phyloP scores from a whole-genome alignment of 441 rosid species.

The Bruguiera hainesii region DNA sequence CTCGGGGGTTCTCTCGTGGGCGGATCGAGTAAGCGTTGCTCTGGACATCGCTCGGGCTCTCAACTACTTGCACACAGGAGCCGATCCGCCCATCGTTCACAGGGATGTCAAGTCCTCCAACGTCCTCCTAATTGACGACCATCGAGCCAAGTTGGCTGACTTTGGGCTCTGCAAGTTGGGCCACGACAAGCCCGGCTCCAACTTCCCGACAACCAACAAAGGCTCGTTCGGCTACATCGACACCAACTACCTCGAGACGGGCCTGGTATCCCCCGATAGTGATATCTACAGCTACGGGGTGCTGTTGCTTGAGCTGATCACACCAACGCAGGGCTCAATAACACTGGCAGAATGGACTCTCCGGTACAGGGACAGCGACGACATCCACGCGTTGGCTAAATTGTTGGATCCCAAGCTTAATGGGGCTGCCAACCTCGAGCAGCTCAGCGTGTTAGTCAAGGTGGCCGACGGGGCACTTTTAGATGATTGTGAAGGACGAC shows the following conservation, averaged over 20 bases:
- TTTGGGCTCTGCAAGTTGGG: conserved; percentile 54
- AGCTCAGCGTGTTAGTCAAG: conserved; percentile 25
- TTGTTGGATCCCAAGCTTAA: conserved; percentile 39
- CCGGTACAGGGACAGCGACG: conserved; percentile 20
- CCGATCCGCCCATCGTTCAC: conserved; percentile 45
- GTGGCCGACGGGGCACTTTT: conserved; percentile 27
- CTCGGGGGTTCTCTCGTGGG: conserved; percentile 32
- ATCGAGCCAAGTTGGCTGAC: conserved; percentile 52
- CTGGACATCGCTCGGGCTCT: conserved; percentile 41
- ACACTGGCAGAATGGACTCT: conserved; percentile 40
- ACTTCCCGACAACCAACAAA: conserved; percentile 24
- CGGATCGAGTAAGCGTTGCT: conserved; percentile 36
- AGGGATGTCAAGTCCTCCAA: conserved; percentile 43
- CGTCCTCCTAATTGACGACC: conserved; percentile 36
- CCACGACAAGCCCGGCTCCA: conserved; percentile 11
- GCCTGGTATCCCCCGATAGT: conserved; percentile 31
- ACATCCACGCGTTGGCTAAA: conserved; percentile 16
- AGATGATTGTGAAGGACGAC: conserved; percentile 34
- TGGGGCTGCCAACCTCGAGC: conserved; percentile 25
- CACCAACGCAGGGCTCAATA: conserved; percentile 29
- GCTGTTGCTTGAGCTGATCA: conserved; percentile 32
- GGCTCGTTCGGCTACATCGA: conserved; percentile 39
- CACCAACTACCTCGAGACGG: conserved; percentile 32
- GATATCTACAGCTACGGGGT: conserved; percentile 40
- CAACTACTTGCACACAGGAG: conserved; percentile 36